Base-by-base conservation (phyloP, 257 asterid genomes). In the Scutellaria baicalensis region DNA sequence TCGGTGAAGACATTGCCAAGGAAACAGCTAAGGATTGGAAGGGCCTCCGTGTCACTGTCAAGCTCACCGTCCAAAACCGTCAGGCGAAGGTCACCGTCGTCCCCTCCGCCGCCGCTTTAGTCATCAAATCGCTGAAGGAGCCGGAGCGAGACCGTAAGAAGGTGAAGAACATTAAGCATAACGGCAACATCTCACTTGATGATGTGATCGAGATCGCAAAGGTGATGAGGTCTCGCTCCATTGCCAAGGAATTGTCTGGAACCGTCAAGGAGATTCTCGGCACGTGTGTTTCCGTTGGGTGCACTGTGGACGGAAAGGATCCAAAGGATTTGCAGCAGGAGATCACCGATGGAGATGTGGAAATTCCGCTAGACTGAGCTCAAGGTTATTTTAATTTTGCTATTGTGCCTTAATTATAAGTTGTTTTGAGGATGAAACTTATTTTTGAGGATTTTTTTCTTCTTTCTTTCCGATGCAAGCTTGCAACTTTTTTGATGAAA, bases 311-410 rank as follows among this genome's bases (percentile, higher is more conserved):
- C 38, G 91, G 91, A 0, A 85, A 85, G 84, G 86, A 85, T 62
- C 91, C 92, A 1, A 86, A 86, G 82, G 92, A 81, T 66, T 78
- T 86, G 83, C 92, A 86, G 80, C 81, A 79, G 82, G 92, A 83
- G 87, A 74, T 86, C 16, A 6, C 69, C 51, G 89, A 81, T 66
- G 92, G 92, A 6, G 92, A 86, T 20, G 85, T 86, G 6, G 92
- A 86, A 27, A 55, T 86, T 62, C 89, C 89, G 3, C 77, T 23
- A 31, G 87, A 86, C 48, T 86, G 76, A 81, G 49, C 57, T 55
- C 39, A 43, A 64, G 75, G 71, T 65, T 54, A 45, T 43, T 40
- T 59, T 4, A 13, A 13, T 31, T 35, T 69, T 61, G 70, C 16
- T 12, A 48, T 57, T 21, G 54, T 43, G 23, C 14, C 72, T 82